Conservation (phyloP, 352 stramenopile species). For the Halophytophthora polymorphica region DNA sequence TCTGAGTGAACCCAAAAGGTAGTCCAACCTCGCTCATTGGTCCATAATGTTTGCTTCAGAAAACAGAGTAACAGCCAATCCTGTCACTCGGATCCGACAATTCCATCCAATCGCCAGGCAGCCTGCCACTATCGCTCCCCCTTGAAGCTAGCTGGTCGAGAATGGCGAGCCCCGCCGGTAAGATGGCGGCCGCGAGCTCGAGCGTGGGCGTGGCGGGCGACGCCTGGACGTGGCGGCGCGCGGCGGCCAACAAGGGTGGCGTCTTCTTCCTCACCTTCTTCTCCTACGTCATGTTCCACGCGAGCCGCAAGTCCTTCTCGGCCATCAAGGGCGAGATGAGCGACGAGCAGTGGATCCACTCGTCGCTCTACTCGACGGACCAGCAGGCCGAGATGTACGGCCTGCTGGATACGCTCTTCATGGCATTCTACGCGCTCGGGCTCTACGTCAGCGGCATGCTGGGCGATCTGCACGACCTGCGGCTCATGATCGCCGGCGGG, state of each 20-base stretch:
- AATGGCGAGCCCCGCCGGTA: no score
- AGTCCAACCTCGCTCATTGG: no score
- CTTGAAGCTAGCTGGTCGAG: no score
- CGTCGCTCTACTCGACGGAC: slow-evolving; percentile 44
- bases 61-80: no score
- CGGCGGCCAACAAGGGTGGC: slow-evolving; percentile 46
- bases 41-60: no score
- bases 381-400: slow-evolving; percentile 81
- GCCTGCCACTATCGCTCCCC: no score
- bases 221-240: slow-evolving; percentile 15
- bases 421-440: slow-evolving; percentile 69
- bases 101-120: no score
- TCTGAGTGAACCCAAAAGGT: no score
- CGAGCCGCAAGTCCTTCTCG: slow-evolving; percentile 76
- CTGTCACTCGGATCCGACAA: no score
- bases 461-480: slow-evolving; percentile 66
- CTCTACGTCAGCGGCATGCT: slow-evolving; percentile 75
- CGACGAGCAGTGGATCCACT: slow-evolving; percentile 75
- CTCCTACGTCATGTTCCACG: slow-evolving; percentile 80
- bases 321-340: slow-evolving; percentile 83
- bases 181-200: neutral
- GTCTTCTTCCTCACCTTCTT: slow-evolving; percentile 77
- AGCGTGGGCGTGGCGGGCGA: slow-evolving; percentile 6
- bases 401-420: slow-evolving; percentile 79
- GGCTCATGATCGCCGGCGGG: slow-evolving; percentile 61